Evolutionary conservation across 345 rosid genomes (phyloP), one percentile per base, ranked within the genome.

Genomic region (Dipteronia sinensis): DNA sequence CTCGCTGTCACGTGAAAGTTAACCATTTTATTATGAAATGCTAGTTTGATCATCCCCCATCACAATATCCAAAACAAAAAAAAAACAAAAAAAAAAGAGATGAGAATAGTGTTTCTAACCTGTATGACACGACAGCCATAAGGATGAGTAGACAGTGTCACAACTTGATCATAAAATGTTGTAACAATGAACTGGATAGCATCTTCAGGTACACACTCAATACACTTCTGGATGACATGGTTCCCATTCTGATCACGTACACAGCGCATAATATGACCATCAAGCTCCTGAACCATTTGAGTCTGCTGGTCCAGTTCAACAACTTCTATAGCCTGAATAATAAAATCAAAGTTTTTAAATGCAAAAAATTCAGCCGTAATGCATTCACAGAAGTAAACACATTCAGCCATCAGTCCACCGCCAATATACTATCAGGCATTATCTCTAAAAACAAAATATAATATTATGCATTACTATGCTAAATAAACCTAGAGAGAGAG

Each of bases 51-150:
- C 56, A 47, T 62, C 25, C 40, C 56, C 3, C 7, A 20, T 51
- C 6, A 19, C 6, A 7, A 66, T 70, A 61, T 34, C 47, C 23
- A 25, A 65, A 76, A 55, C 29, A 51, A 66, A 71, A 71, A 44
- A 42, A 44, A 7, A 42, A 42, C 1, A 38, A 1, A 3, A 40
- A 7, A 42, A 76, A 11, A 67, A 59, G 29, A 55, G 12, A 49
- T 6, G 49, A 78, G 69, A 2, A 71, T 3, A 62, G 7, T 27
- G 51, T 19, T 47, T 8, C 63, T 17, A 40, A 95, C 98, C 98
- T 95, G 98, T 77, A 95, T 89, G 78, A 95, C 98, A 40, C 98
- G 98, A 75, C 98, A 95, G n/a, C 98, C 98, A 17, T 95, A 95
- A 58, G 98, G 98, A 82, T 95, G 98, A 69, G 93, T 89, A 53